Base-by-base conservation (phyloP, 176 grass and related monocot species). In the Oryza glaberrima region DNA sequence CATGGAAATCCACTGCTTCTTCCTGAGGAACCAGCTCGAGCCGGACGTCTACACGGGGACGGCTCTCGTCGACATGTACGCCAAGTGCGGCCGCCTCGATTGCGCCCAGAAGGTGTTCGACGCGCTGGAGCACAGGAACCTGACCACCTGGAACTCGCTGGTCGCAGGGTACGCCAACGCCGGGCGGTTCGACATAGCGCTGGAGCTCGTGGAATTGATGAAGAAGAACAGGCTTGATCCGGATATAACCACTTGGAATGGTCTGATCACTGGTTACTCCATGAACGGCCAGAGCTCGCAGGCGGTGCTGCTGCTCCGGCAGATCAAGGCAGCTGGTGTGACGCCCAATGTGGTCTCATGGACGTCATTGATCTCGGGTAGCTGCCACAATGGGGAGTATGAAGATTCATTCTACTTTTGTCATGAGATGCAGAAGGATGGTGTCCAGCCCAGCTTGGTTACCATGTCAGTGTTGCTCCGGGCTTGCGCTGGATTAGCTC, bases 181-280 rank as follows among this genome's bases (percentile, higher is more conserved):
- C 1, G 86, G 78, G 4, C 61, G 84, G 65, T 90, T 94, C 43
- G 83, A 89, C 1, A 76, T 61, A 71, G 90, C 94, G 1, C 41
- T 97, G 65, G 77, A 88, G 47, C 90, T 97, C 8, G 69, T 97
- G 43, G 82, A 90, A 35, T 20, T 79, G 40, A 97, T 94, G 94
- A 89, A 94, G 85, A 76, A 54, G 78, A 82, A 87, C 73, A 79
- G 90, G 36, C 68, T 90, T 5, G 76, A 89, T 70, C 91, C 94
- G 4, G 83, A 97, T 90, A 56, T 94, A 61, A 84, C 92, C 85
- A 94, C 92, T 79, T 97, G 94, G 94, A 97, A 97, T 70, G 85
- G 89, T 15, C 85, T 97, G 68, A 94, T 94, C 85, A 90, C 90
- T 7, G 94, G 92, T 9, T 97, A 92, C 45, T 72, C 94, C 7